Base-by-base conservation (phyloP, 23 red algal species). In the Gracilaria gracilis region DNA sequence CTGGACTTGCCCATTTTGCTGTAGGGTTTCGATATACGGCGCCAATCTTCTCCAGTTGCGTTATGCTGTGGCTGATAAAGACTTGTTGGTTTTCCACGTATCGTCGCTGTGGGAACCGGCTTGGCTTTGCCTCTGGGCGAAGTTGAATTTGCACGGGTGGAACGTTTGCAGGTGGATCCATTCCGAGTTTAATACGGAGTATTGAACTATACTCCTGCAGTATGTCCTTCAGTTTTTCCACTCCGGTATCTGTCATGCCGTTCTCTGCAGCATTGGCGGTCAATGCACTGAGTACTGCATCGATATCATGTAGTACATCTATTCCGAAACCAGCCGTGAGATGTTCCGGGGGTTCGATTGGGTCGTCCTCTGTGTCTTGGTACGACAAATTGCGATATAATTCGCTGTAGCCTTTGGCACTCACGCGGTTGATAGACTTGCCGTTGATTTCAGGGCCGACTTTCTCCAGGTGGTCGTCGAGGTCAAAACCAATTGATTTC, bases 161-260 rank as follows among this genome's bases (percentile, higher is more conserved):
- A 16, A 86, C 82, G 32, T 86, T 58, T 1, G 82, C 82, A 4
- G 59, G 82, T 40, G 59, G 82, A 6, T 86, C 31, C 4, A 40
- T 3, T 51, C 82, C 82, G 21, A 86, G 65, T 20, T 86, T 86
- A 61, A 69, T 31, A 3, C 81, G 24, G 67, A 83, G 67, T 0
- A 46, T 23, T 12, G 29, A 61, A 27, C 81, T n/a, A n/a, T n/a
- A n/a, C n/a, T n/a, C n/a, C n/a, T n/a, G n/a, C n/a, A n/a, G n/a
- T n/a, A n/a, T n/a, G n/a, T n/a, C n/a, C n/a, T n/a, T n/a, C n/a
- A n/a, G n/a, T n/a, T n/a, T n/a, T n/a, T n/a, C n/a, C n/a, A n/a
- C n/a, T n/a, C n/a, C n/a, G n/a, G n/a, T n/a, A n/a, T n/a, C n/a
- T n/a, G n/a, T n/a, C n/a, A n/a, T n/a, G n/a, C n/a, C n/a, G n/a